Conservation (phyloP, 2,329 filamentous ascomycete species). For the Ramularia endophylla region DNA sequence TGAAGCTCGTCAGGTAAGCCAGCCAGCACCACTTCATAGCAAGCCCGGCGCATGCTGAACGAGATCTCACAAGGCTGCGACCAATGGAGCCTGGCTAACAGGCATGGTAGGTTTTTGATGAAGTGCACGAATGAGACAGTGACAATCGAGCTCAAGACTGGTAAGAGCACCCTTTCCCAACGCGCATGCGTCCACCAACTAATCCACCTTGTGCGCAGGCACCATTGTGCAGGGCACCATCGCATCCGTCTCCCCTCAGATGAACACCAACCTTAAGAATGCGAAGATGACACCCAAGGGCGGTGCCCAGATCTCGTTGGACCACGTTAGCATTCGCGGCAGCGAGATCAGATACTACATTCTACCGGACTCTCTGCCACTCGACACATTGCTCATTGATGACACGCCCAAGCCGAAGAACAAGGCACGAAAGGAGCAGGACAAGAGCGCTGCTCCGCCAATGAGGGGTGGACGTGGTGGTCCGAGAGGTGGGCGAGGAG, state of each 20-base stretch:
- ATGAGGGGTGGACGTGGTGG: slow-evolving; percentile 43
- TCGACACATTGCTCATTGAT: slow-evolving; percentile 93
- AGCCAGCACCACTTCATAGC: slow-evolving; percentile 19
- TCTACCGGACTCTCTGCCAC: slow-evolving; percentile 86
- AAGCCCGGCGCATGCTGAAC: slow-evolving; percentile 42
- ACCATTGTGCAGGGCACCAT: slow-evolving; percentile 97
- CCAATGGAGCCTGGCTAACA: slow-evolving; percentile 31
- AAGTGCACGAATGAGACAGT: slow-evolving; percentile 99
- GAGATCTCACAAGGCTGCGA: slow-evolving; percentile 36
- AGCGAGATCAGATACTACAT: slow-evolving; percentile 96
- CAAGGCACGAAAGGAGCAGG: slow-evolving; percentile 88
- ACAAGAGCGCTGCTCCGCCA: slow-evolving; percentile 33
- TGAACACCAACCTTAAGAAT: slow-evolving; percentile 94
- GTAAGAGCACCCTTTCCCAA: slow-evolving; percentile 43
- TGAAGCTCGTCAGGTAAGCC: slow-evolving; percentile 95
- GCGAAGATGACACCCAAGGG: slow-evolving; percentile 94
- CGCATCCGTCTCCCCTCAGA: slow-evolving; percentile 91
- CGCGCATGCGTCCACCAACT: neutral
- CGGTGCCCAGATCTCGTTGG: slow-evolving; percentile 79
- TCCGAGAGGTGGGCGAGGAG: slow-evolving; percentile 45
- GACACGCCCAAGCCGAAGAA: slow-evolving; percentile 99
- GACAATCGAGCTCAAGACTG: slow-evolving; percentile 97
- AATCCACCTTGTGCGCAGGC: slow-evolving; percentile 47
- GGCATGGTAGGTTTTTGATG: slow-evolving; percentile 77
- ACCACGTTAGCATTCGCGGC: slow-evolving; percentile 95